A percentile compares a stretch with the other conserved stretches of the same genome.
These are phyloP conservation scores for Blastobotrys terrestris DNA, from an alignment of 805 yeast genomes.

Conservation along the genomic window DNA sequence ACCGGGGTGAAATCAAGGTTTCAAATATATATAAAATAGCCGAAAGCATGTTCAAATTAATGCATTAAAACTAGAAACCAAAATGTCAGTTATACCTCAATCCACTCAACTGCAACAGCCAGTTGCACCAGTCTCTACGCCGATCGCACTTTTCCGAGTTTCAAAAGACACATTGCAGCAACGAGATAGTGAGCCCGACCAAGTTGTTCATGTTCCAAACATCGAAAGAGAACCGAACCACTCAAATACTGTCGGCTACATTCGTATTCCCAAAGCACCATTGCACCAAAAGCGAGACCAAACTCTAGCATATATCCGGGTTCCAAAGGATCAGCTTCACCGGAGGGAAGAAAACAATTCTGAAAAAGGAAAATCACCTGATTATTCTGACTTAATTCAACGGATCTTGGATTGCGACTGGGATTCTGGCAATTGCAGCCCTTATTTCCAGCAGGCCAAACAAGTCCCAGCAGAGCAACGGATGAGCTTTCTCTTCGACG, in stretches of 20 bases:
- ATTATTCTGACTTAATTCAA: not conserved
- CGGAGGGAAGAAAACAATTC: not conserved
- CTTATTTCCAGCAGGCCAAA: not conserved
- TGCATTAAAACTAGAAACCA: not conserved
- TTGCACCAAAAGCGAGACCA: not conserved
- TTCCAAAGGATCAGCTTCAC: not conserved
- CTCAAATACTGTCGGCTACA: not conserved
- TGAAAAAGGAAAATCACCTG: not conserved
- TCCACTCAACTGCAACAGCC: not conserved
- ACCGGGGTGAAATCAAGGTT: not conserved
- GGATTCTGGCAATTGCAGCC: not conserved
- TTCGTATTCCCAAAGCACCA: not conserved
- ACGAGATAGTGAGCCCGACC: not conserved
- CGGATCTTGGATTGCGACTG: not conserved
- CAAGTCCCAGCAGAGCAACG: not conserved
- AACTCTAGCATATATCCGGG: not conserved
- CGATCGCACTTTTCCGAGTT: not conserved
- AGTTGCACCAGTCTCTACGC: not conserved
- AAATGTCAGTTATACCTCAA: not conserved
- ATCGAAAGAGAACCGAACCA: not conserved
- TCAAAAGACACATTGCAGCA: not conserved
- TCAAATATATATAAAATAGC: not conserved
- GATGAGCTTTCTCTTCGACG: not conserved
- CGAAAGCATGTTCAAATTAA: not conserved
- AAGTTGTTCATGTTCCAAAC: not conserved